These are phyloP conservation scores for Macrolepiota dolichaula DNA, from an alignment of 768 basidiomycete species.

Conservation along the genomic window DNA sequence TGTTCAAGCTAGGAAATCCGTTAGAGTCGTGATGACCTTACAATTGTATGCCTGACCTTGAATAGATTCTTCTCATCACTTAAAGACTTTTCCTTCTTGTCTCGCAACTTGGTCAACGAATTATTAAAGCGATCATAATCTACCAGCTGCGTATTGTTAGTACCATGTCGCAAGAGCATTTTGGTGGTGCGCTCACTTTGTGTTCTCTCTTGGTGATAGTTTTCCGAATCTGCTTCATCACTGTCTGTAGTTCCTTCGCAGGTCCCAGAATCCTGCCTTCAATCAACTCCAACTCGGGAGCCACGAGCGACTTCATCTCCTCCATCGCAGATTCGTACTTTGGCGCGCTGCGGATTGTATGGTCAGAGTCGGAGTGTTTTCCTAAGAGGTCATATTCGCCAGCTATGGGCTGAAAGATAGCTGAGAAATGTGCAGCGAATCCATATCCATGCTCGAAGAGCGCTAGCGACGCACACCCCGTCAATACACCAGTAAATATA, in stretches of 20 bases:
- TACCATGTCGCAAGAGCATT: conserved; percentile 3
- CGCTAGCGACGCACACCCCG: conserved; percentile 31
- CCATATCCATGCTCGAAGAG: conserved; percentile 65
- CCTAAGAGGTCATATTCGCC: conserved; percentile 78
- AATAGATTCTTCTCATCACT: conserved; percentile 96
- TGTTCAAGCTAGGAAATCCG: conserved; percentile 72
- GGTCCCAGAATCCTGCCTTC: conserved; percentile 83
- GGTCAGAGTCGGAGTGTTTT: conserved; percentile 73
- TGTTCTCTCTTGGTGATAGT: conserved; percentile 95
- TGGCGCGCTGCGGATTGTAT: conserved; percentile 76
- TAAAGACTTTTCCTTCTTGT: conserved; percentile 97
- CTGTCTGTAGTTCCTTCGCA: conserved; percentile 81
- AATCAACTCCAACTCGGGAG: conserved; percentile 93
- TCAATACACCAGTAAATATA: conserved; percentile 6
- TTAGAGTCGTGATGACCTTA: not conserved
- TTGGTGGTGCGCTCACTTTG: conserved; percentile 52
- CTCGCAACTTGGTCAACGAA: conserved; percentile 88
- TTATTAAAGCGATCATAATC: conserved; percentile 98
- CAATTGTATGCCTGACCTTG: conserved; percentile 56
- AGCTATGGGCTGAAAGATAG: conserved; percentile 60
- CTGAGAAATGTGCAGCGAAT: conserved; percentile 61
- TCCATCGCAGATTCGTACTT: conserved; percentile 73
- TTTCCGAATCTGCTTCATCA: conserved; percentile 90
- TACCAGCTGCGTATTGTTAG: conserved; percentile 48
- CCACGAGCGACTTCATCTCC: conserved; percentile 73